Conservation (phyloP, 1,284 basidiomycete genomes). For the Leccinum pachyderme region DNA sequence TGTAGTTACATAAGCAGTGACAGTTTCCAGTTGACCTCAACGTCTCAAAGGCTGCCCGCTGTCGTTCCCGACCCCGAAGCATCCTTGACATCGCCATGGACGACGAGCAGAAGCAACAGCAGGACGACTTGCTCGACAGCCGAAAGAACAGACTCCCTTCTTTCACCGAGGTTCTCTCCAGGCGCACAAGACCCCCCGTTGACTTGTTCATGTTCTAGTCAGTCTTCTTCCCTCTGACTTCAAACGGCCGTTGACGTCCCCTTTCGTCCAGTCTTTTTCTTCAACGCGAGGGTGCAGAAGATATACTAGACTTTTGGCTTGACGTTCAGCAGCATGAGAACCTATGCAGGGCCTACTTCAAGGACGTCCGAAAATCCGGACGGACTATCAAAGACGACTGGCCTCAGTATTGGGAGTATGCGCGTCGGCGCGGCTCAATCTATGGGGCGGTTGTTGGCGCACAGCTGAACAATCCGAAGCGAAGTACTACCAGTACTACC, state of each 20-base stretch:
- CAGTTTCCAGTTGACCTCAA: constrained; percentile 13
- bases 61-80: constrained; percentile 9
- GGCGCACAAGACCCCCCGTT: constrained; percentile 89
- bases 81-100: constrained; percentile 39
- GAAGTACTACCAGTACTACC: constrained; percentile 71
- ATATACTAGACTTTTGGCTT: constrained; percentile 97
- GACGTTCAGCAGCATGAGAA: constrained; percentile 99
- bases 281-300: constrained; percentile 91
- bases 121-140: constrained; percentile 67
- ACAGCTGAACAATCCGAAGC: constrained; percentile 57
- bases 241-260: constrained; percentile 5
- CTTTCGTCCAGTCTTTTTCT: constrained; percentile 65
- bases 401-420: constrained; percentile 95
- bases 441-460: constrained; percentile 89
- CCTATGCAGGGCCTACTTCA: constrained; percentile 97
- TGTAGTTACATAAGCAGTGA: background rate
- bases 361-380: constrained; percentile 93
- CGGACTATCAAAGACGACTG: constrained; percentile 91
- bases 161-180: constrained; percentile 82
- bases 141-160: constrained; percentile 73
- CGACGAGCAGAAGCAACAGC: constrained; percentile 54
- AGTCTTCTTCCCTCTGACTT: constrained; percentile 9
- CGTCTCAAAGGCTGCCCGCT: constrained; percentile 17
- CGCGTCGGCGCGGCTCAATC: constrained; percentile 81
- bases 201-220: constrained; percentile 99